Conservation (phyloP, 2,329 filamentous ascomycete species). For the Trichoderma brevicompactum region DNA sequence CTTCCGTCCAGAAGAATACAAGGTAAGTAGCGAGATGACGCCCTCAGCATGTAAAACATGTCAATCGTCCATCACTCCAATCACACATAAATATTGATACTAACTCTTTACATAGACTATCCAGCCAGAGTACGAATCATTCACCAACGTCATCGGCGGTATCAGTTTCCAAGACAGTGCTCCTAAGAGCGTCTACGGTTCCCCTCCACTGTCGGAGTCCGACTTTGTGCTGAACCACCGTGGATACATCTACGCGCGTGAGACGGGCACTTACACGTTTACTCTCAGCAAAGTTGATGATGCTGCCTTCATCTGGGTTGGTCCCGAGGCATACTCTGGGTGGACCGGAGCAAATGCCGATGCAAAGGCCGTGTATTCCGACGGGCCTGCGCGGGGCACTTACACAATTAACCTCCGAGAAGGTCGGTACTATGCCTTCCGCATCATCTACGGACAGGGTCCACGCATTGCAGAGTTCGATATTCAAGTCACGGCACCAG, state of each 20-base stretch:
- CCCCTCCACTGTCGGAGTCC: not conserved
- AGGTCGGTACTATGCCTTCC: slow-evolving; percentile 29
- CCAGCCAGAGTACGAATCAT: not conserved
- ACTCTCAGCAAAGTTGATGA: slow-evolving; percentile 33
- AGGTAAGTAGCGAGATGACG: not conserved
- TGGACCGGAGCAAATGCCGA: slow-evolving; percentile 36
- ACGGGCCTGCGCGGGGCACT: slow-evolving; percentile 30
- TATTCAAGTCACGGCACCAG: slow-evolving; percentile 25
- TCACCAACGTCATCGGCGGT: slow-evolving; percentile 11
- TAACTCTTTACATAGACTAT: not conserved
- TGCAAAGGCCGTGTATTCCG: slow-evolving; percentile 31
- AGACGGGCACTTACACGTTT: slow-evolving; percentile 34
- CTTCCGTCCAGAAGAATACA: slow-evolving; percentile 8
- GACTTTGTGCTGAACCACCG: slow-evolving; percentile 36
- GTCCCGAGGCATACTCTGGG: slow-evolving; percentile 32
- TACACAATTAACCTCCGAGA: slow-evolving; percentile 31
- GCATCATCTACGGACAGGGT: slow-evolving; percentile 30
- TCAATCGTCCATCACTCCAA: not conserved
- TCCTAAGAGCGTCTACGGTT: slow-evolving; percentile 14
- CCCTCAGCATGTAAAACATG: too few species aligned
- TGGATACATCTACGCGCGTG: slow-evolving; percentile 36
- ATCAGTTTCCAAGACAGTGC: slow-evolving; percentile 11
- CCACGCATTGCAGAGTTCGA: slow-evolving; percentile 29
- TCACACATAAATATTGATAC: not conserved
- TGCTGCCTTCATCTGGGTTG: slow-evolving; percentile 31